Evolutionary conservation across 2,329 filamentous ascomycete species (phyloP), one percentile per base, ranked within the genome.

Genomic region (Venturia nashicola): DNA sequence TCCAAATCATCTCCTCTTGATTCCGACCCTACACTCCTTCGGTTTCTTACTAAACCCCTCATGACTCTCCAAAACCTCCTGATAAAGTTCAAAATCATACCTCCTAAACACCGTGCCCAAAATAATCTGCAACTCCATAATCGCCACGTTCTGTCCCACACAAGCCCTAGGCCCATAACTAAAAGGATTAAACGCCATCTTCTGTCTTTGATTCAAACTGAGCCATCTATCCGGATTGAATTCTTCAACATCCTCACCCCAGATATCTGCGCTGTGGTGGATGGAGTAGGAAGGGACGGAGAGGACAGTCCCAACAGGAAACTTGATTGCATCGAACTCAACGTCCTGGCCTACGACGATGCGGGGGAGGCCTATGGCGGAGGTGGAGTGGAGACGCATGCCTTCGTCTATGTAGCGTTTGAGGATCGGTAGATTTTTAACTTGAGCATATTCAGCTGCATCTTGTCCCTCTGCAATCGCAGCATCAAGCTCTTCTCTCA

Each of bases 31-130:
- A 71, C 91, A 75, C 1, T 79, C 86, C 44, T 93, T 67, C 0
- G 90, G 90, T 78, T 95, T 95, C 70, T 89, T 81, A 75, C 94
- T 75, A 72, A 94, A 95, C 0, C 90, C 90, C 72, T 94, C 90
- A 18, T 86, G 78, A 0, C 88, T 92, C 72, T 90, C 80, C 85
- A 94, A 83, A 16, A 77, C 76, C 0, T 83, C 81, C 69, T 89
- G 86, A 63, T 77, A 71, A 27, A 85, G 69, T 70, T 81, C 78
- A 73, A 86, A 86, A 63, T 86, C 82, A 70, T 83, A 87, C 63
- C 83, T 72, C 54, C 81, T 75, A 71, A 85, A 85, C 20, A 85
- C 80, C 4, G 89, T 90, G 0, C 82, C 83, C 2, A 86, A 83
- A 66, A 94, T 93, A 55, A 91, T 79, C 71, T 87, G 87, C 77